phyloP scores from a whole-genome alignment of 768 basidiomycete genomes.

The Serendipita sp. region DNA sequence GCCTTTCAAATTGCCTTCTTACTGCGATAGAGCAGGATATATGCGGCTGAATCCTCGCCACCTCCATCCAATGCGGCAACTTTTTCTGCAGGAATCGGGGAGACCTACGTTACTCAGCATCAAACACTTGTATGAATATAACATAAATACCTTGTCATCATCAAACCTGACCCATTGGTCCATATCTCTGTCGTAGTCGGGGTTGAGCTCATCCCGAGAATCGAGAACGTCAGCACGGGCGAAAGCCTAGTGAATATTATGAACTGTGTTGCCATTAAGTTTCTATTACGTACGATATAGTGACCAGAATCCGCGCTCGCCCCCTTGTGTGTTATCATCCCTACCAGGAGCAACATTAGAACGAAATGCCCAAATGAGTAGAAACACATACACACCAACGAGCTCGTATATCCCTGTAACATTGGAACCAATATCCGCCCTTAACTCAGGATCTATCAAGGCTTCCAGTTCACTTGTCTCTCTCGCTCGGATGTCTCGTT shows the following conservation, averaged over 20 bases:
- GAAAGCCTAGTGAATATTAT: slow-evolving; percentile 13
- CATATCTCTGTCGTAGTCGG: slow-evolving; percentile 25
- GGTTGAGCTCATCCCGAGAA: slow-evolving; percentile 17
- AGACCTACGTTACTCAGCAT: slow-evolving; percentile 17
- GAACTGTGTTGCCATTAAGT: slow-evolving; percentile 38
- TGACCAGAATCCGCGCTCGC: slow-evolving; percentile 88
- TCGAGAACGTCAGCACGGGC: slow-evolving; percentile 2
- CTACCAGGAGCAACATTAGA: slow-evolving; percentile 23
- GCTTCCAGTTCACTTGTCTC: slow-evolving; percentile 50
- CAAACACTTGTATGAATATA: not conserved
- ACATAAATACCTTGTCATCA: slow-evolving; percentile 59
- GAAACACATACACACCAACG: slow-evolving; percentile 40
- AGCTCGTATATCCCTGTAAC: slow-evolving; percentile 78
- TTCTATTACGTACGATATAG: slow-evolving; percentile 86
- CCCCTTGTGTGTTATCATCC: slow-evolving; percentile 94
- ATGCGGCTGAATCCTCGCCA: slow-evolving; percentile 77
- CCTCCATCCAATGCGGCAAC: slow-evolving; percentile 76
- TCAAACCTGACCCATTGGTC: slow-evolving; percentile 90
- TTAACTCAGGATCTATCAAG: slow-evolving; percentile 46
- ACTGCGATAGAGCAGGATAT: slow-evolving; percentile 72
- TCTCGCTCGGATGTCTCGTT: slow-evolving; percentile 40
- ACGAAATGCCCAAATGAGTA: not conserved
- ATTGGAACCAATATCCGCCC: slow-evolving; percentile 55
- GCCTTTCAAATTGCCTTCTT: slow-evolving; percentile 21
- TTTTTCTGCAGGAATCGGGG: slow-evolving; percentile 71